Evolutionary conservation across 2,329 filamentous ascomycete species (phyloP), one percentile per base, ranked within the genome.

Genomic region (Cladosporium austrohemisphaericum): DNA sequence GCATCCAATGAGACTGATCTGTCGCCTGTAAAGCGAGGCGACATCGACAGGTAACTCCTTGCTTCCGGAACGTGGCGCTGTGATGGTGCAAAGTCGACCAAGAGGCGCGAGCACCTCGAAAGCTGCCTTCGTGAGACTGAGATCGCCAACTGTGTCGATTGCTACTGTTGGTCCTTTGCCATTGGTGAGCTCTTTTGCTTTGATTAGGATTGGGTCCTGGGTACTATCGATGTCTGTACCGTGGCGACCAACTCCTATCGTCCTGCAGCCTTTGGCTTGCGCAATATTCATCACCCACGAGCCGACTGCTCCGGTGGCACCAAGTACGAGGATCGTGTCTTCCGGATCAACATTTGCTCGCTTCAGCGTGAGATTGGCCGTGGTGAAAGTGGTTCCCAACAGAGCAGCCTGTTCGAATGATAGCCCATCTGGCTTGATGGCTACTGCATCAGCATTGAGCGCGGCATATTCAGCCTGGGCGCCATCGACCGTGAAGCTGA

Each of bases 61-160:
- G 4, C 19, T 26, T 20, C 41, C 41, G 20, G 41, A 45, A n/a
- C 41, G 19, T 23, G 62, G 60, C 5, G 57, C 61, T 3, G 63
- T 50, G 44, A 64, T 64, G 46, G 56, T 61, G 8, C 49, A 49
- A 38, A 63, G 59, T 10, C 63, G 51, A 2, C 63, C 64, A 26
- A 55, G 47, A 6, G 49, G 19, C 8, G 54, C 59, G 13, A 65
- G 53, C 10, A 57, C 47, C 10, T 60, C 52, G 18, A 65, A 43
- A 11, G 55, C 57, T 10, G 54, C 56, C 14, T 50, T 44, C 50
- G 63, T 63, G 41, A 66, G 49, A 0, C 25, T 32, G 16, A 61
- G 36, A 35, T 65, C 55, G 8, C 64, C 64, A 5, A 65, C 57
- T 0, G 64, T 62, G 29, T 65, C 63, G 23, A 66, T 51, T 9